A percentile compares a stretch with the other conserved stretches of the same genome.
Conservation (phyloP, 2,329 filamentous ascomycete genomes). For the Pseudogymnoascus sp. region DNA sequence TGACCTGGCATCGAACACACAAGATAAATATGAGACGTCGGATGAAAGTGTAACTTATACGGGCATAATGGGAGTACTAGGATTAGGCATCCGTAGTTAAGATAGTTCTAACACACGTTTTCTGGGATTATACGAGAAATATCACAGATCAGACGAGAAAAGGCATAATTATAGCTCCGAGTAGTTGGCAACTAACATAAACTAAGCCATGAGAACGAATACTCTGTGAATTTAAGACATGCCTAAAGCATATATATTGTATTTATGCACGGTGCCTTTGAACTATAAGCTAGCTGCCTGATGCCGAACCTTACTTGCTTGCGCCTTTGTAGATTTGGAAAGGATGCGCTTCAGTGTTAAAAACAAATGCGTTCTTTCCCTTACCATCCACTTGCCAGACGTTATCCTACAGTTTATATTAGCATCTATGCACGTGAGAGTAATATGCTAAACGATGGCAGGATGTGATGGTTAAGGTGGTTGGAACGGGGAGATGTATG, state of each 20-base stretch:
- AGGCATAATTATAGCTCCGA: not conserved
- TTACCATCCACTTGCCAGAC: conserved; percentile 47
- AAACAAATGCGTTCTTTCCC: conserved; percentile 49
- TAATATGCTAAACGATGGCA: not conserved
- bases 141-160: not conserved
- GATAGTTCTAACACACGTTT: not conserved
- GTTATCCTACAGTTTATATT: conserved; percentile 20
- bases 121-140: not conserved
- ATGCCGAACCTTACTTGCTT: not conserved
- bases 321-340: conserved; percentile 34
- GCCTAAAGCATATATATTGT: not conserved
- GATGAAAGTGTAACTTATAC: not conserved
- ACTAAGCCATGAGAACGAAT: not conserved
- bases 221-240: not conserved
- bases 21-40: not conserved
- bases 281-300: not conserved
- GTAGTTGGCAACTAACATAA: not conserved
- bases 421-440: conserved; percentile 4
- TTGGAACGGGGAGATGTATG: not conserved
- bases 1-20: not conserved
- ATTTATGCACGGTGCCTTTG: not conserved
- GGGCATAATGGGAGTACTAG: not conserved
- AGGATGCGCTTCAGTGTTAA: conserved; percentile 60
- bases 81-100: not conserved
- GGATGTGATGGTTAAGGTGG: not conserved